phyloP scores from a whole-genome alignment of 192 early-diverging fungal genomes.

The Podila epicladia region DNA sequence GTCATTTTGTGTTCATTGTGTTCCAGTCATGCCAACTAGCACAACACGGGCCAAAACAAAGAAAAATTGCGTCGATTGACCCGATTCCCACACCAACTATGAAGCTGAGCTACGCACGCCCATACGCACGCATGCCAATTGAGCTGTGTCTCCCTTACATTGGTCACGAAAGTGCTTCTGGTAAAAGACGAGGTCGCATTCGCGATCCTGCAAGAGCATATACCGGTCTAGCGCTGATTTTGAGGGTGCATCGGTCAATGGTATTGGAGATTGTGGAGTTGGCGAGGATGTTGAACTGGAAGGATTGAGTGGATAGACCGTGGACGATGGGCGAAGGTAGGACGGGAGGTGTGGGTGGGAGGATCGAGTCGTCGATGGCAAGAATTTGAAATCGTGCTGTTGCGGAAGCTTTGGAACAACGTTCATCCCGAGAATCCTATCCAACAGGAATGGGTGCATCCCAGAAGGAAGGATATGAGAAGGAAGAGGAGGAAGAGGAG shows the following conservation, averaged over 20 bases:
- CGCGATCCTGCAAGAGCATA: constrained; percentile 71
- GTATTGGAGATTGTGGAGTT: not conserved
- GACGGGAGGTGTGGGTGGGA: not conserved
- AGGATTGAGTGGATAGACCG: not conserved
- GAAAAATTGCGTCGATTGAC: not conserved
- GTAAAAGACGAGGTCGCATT: constrained; percentile 76
- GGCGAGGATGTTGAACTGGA: not conserved
- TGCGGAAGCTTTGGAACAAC: not conserved
- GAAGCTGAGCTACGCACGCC: not conserved
- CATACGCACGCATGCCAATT: not conserved
- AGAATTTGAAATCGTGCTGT: constrained; percentile 2
- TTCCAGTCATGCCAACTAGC: no score
- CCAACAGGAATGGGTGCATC: constrained; percentile 5
- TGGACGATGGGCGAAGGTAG: not conserved
- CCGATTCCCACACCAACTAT: no score
- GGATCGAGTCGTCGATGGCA: not conserved
- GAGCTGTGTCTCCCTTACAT: constrained; percentile 53
- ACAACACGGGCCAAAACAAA: not conserved
- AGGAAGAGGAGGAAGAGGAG: no score
- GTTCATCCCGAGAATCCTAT: not conserved
- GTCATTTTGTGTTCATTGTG: no score
- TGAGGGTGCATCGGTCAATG: not conserved
- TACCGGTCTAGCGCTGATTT: constrained; percentile 8
- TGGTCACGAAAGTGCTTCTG: constrained; percentile 71
- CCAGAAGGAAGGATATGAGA: not conserved